Base-by-base conservation (phyloP, 352 stramenopile genomes). In the Peronospora destructor region DNA sequence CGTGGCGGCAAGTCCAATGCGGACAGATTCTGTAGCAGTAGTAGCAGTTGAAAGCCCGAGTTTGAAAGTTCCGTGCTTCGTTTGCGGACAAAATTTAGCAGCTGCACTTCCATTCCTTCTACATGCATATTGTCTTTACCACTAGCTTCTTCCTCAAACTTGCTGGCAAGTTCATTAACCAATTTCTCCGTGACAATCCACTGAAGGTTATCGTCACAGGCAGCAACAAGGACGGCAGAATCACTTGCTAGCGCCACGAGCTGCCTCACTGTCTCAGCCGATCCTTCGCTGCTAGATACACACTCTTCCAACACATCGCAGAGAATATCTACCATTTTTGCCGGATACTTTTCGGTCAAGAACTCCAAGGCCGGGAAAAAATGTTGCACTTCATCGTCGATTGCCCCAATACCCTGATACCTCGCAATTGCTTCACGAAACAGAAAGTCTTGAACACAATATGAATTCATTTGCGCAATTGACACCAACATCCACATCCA, bases 201-300 rank as follows among this genome's bases (percentile, higher is more conserved):
- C 50, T 88, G 73, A 7, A 88, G 63, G 21, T 59, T 85, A 19
- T 82, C 71, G 38, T 85, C 76, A 33, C 75, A 73, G 0, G 65
- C 55, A 6, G 45, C 45, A 5, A 85, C 53, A 6, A 85, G 46
- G 8, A 58, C 33, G 4, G 57, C 40, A 4, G 66, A 85, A 9
- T 63, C 33, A 25, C 49, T 62, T 4, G 59, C 68, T 11, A 88
- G 5, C 1, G 52, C 36, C 11, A 85, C 19, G 6, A 87, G 49
- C 6, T 43, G 56, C 11, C 28, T 36, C 23, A 80, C 45, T 4
- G 56, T 57, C 17, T 54, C 44, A 40, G 21, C 13, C 46, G 32
- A 33, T 11, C 39, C 30, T 19, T 44, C 6, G 19, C 43, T 32
- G 28, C n/a, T 45, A 7, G 50, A 32, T 7, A 19, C 37, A 29